Evolutionary conservation across 352 stramenopile genomes (phyloP).

Genomic region (Phytophthora sojae): DNA sequence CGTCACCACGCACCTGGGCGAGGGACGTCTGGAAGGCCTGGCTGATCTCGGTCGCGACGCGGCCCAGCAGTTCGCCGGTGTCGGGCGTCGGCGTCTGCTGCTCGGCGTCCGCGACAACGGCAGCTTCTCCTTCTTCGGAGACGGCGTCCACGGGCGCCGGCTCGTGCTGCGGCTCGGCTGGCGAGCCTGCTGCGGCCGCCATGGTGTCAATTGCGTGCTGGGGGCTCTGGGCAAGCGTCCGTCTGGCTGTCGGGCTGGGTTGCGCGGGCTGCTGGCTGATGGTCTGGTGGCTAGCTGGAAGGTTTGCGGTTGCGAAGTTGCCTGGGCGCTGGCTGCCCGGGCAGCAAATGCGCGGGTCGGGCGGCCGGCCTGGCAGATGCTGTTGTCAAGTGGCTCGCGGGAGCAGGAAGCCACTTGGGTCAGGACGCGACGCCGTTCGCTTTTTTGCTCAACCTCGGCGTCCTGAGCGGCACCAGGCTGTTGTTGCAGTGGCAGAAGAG

Average conservation of each 20-base stretch:
- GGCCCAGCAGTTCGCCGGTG: slow-evolving; percentile 37
- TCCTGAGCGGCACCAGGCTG: slow-evolving; percentile 30
- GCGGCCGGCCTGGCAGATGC: slow-evolving; percentile 23
- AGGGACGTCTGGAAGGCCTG: slow-evolving; percentile 50
- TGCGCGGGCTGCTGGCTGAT: slow-evolving; percentile 8
- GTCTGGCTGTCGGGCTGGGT: not conserved
- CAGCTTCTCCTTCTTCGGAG: slow-evolving; percentile 19
- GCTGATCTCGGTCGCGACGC: slow-evolving; percentile 46
- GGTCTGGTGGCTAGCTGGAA: slow-evolving; percentile 7
- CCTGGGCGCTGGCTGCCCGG: slow-evolving; percentile 25
- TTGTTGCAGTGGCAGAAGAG: slow-evolving; percentile 15
- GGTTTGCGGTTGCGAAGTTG: slow-evolving; percentile 19
- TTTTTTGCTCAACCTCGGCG: slow-evolving; percentile 46
- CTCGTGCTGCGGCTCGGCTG: slow-evolving; percentile 40
- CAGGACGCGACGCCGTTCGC: slow-evolving; percentile 45
- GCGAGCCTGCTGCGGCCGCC: slow-evolving; percentile 36
- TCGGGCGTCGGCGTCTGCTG: slow-evolving; percentile 25
- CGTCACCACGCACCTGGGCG: slow-evolving; percentile 36
- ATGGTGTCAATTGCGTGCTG: slow-evolving; percentile 30
- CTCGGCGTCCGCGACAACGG: slow-evolving; percentile 13
- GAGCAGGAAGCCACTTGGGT: slow-evolving; percentile 49
- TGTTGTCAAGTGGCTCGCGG: slow-evolving; percentile 36
- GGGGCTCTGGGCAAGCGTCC: not conserved
- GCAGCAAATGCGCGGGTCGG: slow-evolving; percentile 32
- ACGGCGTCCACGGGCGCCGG: slow-evolving; percentile 30